Base-by-base conservation (phyloP, 2,329 filamentous ascomycete genomes). In the Colletotrichum tofieldiae region DNA sequence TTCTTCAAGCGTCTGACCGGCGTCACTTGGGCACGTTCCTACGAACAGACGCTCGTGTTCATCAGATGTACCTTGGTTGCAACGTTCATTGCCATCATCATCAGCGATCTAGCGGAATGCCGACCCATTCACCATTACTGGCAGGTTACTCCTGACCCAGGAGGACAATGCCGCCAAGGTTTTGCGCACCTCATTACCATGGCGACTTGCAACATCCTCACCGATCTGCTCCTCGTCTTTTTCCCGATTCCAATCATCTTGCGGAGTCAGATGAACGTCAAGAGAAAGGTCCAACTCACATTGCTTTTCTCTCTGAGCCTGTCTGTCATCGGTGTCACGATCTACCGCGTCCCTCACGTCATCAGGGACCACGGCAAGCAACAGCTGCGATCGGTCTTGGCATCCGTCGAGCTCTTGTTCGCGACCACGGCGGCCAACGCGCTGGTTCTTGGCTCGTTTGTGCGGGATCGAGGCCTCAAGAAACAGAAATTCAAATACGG, bases 201-300 rank as follows among this genome's bases (percentile, higher is more conserved):
- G 92, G 94, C 94, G n/a, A 88, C 90, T 7, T 93, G 93, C 81
- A 96, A 98, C 79, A 92, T 98, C 72, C 84, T 97, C 41, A 98
- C 96, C 20, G 96, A 99, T 79, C 83, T 98, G 2, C 85, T 98
- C 0, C 90, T 99, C 12, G 91, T 98, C 75, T 87, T 93, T 65
- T 98, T 98, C 75, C 96, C 96, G 0, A 93, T 98, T 35, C 93
- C 95, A 0, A 94, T 98, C 76, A 95, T 98, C 72, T 81, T 97
- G 43, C 88, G 89, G 63, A 96, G 94, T 58, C 87, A 90, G 16
- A 96, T 98, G 91, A 86, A 88, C 0, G 77, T 92, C 26, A 94
- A 92, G 80, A 91, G 93, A 75, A 98, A 98, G 82, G 75, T 95
- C 14, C 93, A 94, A 73, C 90, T 98, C 16, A 89, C 93, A 9